Evolutionary conservation across 495 filamentous ascomycete genomes (phyloP), one percentile per base, ranked within the genome.

Genomic region (Neurospora sp.): DNA sequence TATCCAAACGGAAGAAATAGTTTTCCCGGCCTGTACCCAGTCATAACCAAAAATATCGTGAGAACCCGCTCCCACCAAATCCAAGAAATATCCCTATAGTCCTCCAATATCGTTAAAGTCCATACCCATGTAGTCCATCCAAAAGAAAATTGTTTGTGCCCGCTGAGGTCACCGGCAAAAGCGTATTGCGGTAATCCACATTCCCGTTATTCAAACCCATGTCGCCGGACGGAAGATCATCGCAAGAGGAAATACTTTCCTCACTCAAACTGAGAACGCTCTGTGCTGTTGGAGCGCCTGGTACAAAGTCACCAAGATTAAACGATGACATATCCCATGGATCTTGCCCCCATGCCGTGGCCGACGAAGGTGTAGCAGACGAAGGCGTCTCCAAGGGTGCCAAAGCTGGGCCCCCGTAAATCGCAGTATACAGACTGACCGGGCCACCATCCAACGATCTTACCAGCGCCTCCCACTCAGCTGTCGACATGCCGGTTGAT

Each of bases 391-490:
- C 85, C 28, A 81, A 76, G 28, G 85, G 40, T 11, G 79, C 79
- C 5, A 86, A 66, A 17, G 88, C 85, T 62, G 88, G 88, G 17
- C 91, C 91, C 69, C 92, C 93, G 77, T 94, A 94, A 71, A 95
- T 93, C 11, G 91, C 89, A 74, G 92, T 92, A 85, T 94, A 96
- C 11, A 95, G 89, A 78, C 93, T 94, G 19, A 90, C 89, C 77
- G 88, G 89, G 5, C 91, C 92, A 40, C 89, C 89, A 74, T 96
- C 93, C 82, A 97, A 89, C 42, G 89, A 89, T 48, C 90, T 89
- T 21, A 94, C 84, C 1, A 96, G 86, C 15, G 89, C 87, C 78
- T 94, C 93, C 93, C 93, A 96, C 74, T 94, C 93, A 1, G 89
- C 85, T 71, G 89, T 81, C 3, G 89, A 88, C 10, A 90, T 85